A percentile compares a stretch with the other conserved stretches of the same genome.
Conservation (phyloP, 176 grass and related monocot genomes). For the Cocos nucifera region DNA sequence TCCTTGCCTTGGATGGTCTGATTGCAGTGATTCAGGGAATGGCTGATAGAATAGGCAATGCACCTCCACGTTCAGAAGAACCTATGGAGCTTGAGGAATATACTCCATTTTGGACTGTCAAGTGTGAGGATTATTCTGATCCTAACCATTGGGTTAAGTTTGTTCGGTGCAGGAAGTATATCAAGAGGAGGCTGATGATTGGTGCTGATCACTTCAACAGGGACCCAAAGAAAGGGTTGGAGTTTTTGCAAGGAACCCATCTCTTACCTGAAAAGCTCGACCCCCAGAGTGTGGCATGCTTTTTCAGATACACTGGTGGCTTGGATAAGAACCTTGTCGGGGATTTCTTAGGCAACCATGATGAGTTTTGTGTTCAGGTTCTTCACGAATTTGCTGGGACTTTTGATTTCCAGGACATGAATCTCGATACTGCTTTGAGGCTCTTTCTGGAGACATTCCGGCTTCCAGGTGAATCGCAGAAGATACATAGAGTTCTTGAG, state of each 20-base stretch:
- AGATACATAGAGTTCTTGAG: conserved; percentile 98
- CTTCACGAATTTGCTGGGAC: conserved; percentile 93
- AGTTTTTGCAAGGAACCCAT: conserved; percentile 98
- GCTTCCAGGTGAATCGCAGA: conserved; percentile 93
- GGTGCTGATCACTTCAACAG: conserved; percentile 98
- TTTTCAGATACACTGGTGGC: conserved; percentile 86
- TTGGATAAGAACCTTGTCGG: conserved; percentile 97
- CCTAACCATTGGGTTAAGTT: conserved; percentile 91
- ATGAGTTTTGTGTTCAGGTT: conserved; percentile 98
- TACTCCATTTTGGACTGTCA: conserved; percentile 84
- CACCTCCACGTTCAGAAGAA: conserved; percentile 44
- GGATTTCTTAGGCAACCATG: conserved; percentile 97
- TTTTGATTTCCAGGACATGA: conserved; percentile 92
- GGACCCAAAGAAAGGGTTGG: conserved; percentile 96
- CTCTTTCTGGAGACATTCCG: conserved; percentile 92
- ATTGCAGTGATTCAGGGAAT: conserved; percentile 94
- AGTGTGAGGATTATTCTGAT: conserved; percentile 77
- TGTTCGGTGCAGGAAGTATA: conserved; percentile 82
- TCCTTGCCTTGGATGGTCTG: conserved; percentile 87
- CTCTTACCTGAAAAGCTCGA: conserved; percentile 96
- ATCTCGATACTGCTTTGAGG: conserved; percentile 84
- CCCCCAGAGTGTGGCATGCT: conserved; percentile 94
- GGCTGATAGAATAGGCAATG: conserved; percentile 66
- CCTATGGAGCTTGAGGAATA: conserved; percentile 72
- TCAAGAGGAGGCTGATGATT: conserved; percentile 87